These are phyloP conservation scores for Cenchrus fungigraminus DNA, from an alignment of 176 grass and related monocot species.

Conservation along the genomic window DNA sequence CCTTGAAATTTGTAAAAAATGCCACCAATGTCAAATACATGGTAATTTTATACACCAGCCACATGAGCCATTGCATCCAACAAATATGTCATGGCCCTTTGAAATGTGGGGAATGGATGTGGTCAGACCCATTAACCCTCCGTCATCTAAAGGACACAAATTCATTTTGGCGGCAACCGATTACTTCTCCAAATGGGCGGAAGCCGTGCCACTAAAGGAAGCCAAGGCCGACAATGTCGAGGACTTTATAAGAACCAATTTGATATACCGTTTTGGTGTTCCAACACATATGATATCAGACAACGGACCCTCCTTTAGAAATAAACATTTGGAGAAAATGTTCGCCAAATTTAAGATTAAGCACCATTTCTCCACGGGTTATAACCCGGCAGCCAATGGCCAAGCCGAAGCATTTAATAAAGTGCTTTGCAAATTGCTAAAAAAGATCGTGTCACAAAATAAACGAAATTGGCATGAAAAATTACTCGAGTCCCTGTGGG, in stretches of 20 bases:
- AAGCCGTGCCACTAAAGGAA: not conserved
- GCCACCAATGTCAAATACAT: not conserved
- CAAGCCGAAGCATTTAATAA: not conserved
- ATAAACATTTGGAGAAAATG: not conserved
- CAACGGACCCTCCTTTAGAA: not conserved
- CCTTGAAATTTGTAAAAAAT: not conserved
- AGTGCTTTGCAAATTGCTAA: not conserved
- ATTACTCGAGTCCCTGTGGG: not conserved
- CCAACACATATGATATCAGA: not conserved
- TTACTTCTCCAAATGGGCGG: not conserved
- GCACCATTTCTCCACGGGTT: not conserved
- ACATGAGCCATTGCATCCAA: not conserved
- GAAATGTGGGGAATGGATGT: slow-evolving; percentile 33
- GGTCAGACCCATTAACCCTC: not conserved
- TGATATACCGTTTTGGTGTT: not conserved
- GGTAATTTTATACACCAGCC: slow-evolving; percentile 11
- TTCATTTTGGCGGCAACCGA: not conserved
- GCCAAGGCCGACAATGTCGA: not conserved
- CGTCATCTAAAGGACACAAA: not conserved
- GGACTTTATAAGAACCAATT: not conserved
- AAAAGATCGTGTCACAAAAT: not conserved
- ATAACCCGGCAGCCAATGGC: not conserved
- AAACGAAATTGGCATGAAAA: not conserved
- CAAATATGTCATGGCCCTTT: not conserved
- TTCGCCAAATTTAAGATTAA: not conserved